A percentile compares a stretch with the other conserved stretches of the same genome.
phyloP scores from a whole-genome alignment of 2,329 filamentous ascomycete species.

The Diplodia scrobiculata region DNA sequence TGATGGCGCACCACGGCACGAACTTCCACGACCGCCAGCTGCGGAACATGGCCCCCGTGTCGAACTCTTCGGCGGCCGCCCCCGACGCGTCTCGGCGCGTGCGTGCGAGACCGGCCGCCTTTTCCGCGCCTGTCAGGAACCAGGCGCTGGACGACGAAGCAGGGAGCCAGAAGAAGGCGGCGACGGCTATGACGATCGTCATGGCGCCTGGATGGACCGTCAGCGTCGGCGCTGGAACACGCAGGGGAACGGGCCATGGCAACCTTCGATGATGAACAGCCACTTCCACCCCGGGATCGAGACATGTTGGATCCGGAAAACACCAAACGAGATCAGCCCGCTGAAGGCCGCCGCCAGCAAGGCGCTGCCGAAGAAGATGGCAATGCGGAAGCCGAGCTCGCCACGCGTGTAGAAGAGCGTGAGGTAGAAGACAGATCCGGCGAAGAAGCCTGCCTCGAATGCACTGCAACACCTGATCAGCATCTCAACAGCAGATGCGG shows the following conservation, averaged over 20 bases:
- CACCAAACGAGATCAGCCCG: conserved; percentile 38
- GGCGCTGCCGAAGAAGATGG: conserved; percentile 41
- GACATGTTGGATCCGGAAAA: conserved; percentile 48
- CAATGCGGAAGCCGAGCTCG: conserved; percentile 25
- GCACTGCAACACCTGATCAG: conserved; percentile 33
- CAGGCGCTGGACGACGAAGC: conserved; percentile 42
- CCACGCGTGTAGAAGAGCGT: conserved; percentile 26
- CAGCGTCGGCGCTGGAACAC: neutral
- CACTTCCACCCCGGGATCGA: conserved; percentile 48
- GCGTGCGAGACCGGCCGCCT: conserved; percentile 48
- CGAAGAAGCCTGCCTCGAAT: conserved; percentile 59
- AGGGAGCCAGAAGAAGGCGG: conserved; percentile 43
- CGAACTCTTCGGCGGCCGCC: conserved; percentile 45
- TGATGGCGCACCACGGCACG: conserved; percentile 50
- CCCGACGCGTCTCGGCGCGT: conserved; percentile 52
- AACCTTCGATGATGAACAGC: conserved; percentile 52
- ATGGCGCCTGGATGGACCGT: conserved; percentile 29
- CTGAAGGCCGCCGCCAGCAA: conserved; percentile 33
- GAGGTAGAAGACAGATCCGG: conserved; percentile 48
- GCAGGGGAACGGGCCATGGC: conserved; percentile 28
- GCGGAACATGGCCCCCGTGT: conserved; percentile 47
- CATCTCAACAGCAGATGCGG: neutral
- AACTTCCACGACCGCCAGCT: conserved; percentile 51
- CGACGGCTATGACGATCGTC: conserved; percentile 41
- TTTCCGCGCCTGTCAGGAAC: conserved; percentile 45